Conservation (phyloP, 2,329 filamentous ascomycete genomes). For the Lecanosticta acicola region DNA sequence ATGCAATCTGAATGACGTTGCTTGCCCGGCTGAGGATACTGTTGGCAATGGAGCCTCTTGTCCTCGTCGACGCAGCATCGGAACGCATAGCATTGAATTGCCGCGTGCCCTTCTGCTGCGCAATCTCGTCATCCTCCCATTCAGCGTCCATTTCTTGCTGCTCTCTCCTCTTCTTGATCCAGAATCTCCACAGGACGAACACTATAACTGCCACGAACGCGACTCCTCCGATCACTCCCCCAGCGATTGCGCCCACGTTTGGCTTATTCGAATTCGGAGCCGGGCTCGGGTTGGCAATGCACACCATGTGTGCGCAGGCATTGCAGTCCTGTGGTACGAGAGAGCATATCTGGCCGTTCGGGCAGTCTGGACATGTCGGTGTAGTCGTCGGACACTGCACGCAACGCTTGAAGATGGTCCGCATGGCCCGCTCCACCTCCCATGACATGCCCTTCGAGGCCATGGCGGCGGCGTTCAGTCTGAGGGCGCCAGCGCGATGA, state of each 20-base stretch:
- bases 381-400: conserved; percentile 49
- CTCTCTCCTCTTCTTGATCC: conserved; percentile 71
- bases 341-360: conserved; percentile 51
- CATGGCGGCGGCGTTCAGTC: neutral
- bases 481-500: neutral
- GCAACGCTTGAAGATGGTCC: conserved; percentile 53
- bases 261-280: conserved; percentile 43
- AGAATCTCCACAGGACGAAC: conserved; percentile 82
- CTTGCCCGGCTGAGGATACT: conserved; percentile 93
- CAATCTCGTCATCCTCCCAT: conserved; percentile 52
- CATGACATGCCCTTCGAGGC: neutral
- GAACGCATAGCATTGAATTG: conserved; percentile 52
- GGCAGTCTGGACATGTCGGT: conserved; percentile 58
- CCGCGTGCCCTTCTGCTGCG: conserved; percentile 50
- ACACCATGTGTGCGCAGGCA: conserved; percentile 54
- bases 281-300: conserved; percentile 42
- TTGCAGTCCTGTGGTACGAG: conserved; percentile 56
- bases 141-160: conserved; percentile 52
- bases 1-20: conserved; percentile 99
- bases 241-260: conserved; percentile 79
- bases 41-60: conserved; percentile 74
- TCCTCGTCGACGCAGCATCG: conserved; percentile 78
- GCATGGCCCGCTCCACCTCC: conserved; percentile 17
- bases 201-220: conserved; percentile 66
- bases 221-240: conserved; percentile 82